Conservation (phyloP, 805 yeast genomes). For the Tetrapisispora taiwanensis region DNA sequence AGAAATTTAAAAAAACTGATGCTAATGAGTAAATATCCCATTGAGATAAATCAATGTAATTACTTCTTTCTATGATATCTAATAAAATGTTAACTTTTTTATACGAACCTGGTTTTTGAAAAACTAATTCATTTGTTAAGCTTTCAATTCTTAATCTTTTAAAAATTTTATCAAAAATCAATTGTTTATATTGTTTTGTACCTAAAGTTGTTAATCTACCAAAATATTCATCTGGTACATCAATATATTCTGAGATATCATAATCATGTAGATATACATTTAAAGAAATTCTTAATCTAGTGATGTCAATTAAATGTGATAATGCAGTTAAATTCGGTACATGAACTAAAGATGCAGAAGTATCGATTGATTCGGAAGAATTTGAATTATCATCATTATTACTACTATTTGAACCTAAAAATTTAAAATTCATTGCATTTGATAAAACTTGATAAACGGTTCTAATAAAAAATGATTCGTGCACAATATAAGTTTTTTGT, state of each 20-base stretch:
- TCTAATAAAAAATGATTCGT: slow-evolving; percentile 82
- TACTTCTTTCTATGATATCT: slow-evolving; percentile 44
- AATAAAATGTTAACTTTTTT: slow-evolving; percentile 35
- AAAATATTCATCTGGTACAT: slow-evolving; percentile 35
- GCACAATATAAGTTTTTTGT: slow-evolving; percentile 64
- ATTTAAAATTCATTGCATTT: slow-evolving; percentile 47
- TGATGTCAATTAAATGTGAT: slow-evolving; percentile 58
- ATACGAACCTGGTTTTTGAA: slow-evolving; percentile 49
- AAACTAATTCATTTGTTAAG: slow-evolving; percentile 35
- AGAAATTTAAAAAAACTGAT: slow-evolving; percentile 34
- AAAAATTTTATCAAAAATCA: slow-evolving; percentile 41
- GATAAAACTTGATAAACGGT: slow-evolving; percentile 63
- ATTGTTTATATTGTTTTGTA: slow-evolving; percentile 29
- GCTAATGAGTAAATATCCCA: slow-evolving; percentile 46
- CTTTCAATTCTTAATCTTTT: slow-evolving; percentile 39
- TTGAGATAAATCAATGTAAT: slow-evolving; percentile 50
- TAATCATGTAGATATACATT: slow-evolving; percentile 63
- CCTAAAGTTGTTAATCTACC: slow-evolving; percentile 21
- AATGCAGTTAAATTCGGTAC: slow-evolving; percentile 43
- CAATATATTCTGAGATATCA: slow-evolving; percentile 39
- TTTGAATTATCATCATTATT: slow-evolving; percentile 6
- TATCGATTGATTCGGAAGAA: not conserved
- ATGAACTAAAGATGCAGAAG: slow-evolving; percentile 28
- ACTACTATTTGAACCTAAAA: slow-evolving; percentile 21
- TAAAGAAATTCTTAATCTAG: slow-evolving; percentile 64